phyloP scores from a whole-genome alignment of 768 basidiomycete species.

The Lactifluus piperatus region DNA sequence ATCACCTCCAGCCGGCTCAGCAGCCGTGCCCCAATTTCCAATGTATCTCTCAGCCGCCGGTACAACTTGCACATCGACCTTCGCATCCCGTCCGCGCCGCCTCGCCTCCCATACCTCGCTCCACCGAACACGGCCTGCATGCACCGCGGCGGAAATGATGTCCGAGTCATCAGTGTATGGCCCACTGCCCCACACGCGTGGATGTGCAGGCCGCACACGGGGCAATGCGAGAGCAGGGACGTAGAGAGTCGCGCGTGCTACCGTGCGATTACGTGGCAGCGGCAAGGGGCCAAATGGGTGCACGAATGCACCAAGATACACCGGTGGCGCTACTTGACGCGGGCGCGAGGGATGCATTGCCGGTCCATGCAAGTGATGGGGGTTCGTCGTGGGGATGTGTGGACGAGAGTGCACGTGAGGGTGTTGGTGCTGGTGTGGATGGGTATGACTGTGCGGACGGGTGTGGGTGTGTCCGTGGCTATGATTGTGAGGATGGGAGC shows the following conservation, averaged over 20 bases:
- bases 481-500: constrained; percentile 18
- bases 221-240: constrained; percentile 56
- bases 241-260: constrained; percentile 40
- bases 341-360: constrained; percentile 3
- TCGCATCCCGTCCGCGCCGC: constrained; percentile 31
- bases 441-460: constrained; percentile 21
- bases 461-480: constrained; percentile 21
- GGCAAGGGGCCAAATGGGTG: constrained; percentile 53
- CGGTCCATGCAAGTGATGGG: constrained; percentile 1
- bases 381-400: constrained; percentile 1
- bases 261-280: constrained; percentile 26
- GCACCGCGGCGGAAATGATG: constrained; percentile 57
- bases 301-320: constrained; percentile 48
- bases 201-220: constrained; percentile 40
- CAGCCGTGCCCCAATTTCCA: constrained; percentile 32
- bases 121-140: constrained; percentile 47
- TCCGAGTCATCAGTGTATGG: constrained; percentile 72
- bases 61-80: constrained; percentile 34
- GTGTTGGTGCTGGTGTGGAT: constrained; percentile 19
- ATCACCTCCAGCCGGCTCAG: constrained; percentile 6
- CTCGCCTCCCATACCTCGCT: constrained; percentile 32
- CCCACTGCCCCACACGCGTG: constrained; percentile 64
- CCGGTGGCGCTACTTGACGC: constrained; percentile 17
- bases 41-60: constrained; percentile 37
- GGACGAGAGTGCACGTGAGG: constrained; percentile 15